Evolutionary conservation across 1,284 basidiomycete genomes (phyloP), one percentile per base, ranked within the genome.

Genomic region (Cutaneotrichosporon dermatis): DNA sequence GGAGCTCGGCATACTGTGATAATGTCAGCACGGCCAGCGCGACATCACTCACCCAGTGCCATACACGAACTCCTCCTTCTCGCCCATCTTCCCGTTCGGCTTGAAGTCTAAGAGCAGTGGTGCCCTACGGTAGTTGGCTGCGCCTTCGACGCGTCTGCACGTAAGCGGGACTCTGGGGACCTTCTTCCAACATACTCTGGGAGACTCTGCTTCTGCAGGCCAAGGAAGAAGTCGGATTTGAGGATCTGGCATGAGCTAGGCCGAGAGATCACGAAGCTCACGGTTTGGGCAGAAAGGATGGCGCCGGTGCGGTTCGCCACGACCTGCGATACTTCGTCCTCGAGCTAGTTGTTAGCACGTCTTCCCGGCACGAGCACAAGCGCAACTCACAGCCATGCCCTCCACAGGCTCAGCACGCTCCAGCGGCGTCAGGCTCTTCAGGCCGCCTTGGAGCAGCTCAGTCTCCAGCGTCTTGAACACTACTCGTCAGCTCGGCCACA

Each of bases 401-500:
- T 88, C 85, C 9, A 84, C 82, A 2, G 84, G 79, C 51, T 89
- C 86, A 35, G 87, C 84, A 13, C 88, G 83, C 64, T 91, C 89
- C 10, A 99, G 81, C 4, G 95, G 94, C 65, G 88, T 89, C 59
- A 99, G 80, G 1, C 89, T 88, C 58, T 88, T 83, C 48, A 92
- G 76, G 12, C 88, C 88, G 41, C 91, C 88, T n/a, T 83, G 83
- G 43, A 86, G 80, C 46, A 99, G 83, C 67, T 99, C 96, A 64
- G 90, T 92, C 76, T 95, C 86, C 62, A 99, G 94, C 0, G 96
- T 99, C 72, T 89, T 89, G 79, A 99, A 92, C 11, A 99, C 96
- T 84, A 3, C 25, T 25, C 2, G 25, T 25, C 25, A 25, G 25
- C 25, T 25, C 25, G 3, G 25, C 25, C 25, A 25, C 25, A 25